Percentiles rank a stretch among this genome's conserved stretches.
phyloP scores from a whole-genome alignment of 768 basidiomycete genomes.

The Amanita jacksonii region DNA sequence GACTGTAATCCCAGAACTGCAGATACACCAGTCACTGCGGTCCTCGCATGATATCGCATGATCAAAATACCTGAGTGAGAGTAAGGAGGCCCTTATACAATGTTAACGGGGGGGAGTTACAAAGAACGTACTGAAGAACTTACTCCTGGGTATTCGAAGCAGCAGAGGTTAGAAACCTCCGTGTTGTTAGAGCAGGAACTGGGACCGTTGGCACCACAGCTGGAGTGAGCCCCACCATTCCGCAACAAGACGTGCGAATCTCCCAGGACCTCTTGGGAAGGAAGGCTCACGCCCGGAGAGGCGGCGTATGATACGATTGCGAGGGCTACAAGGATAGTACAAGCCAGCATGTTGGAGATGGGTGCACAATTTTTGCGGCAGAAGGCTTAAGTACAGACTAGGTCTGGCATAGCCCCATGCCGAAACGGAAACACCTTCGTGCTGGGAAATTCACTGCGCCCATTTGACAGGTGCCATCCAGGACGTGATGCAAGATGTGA shows the following conservation, averaged over 20 bases:
- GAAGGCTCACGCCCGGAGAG: not conserved
- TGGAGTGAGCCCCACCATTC: not conserved
- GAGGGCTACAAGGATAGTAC: no score
- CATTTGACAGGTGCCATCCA: no score
- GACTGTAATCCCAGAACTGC: slow-evolving; percentile 49
- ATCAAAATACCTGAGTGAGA: not conserved
- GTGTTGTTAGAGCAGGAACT: not conserved
- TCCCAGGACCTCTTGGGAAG: not conserved
- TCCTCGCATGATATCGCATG: no score
- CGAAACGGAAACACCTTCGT: no score
- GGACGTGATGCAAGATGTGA: no score
- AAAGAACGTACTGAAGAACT: not conserved
- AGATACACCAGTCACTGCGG: not conserved
- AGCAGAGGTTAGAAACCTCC: not conserved
- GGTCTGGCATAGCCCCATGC: no score
- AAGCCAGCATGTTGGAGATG: no score
- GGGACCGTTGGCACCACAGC: not conserved
- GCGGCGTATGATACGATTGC: not conserved
- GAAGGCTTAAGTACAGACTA: no score
- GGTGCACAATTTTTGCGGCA: no score
- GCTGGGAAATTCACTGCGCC: no score
- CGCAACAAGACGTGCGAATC: not conserved
- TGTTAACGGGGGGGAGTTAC: not conserved
- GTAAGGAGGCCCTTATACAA: not conserved
- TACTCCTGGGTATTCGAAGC: slow-evolving; percentile 5